These are phyloP conservation scores for Phytophthora citrophthora DNA, from an alignment of 352 stramenopile species.

Conservation along the genomic window DNA sequence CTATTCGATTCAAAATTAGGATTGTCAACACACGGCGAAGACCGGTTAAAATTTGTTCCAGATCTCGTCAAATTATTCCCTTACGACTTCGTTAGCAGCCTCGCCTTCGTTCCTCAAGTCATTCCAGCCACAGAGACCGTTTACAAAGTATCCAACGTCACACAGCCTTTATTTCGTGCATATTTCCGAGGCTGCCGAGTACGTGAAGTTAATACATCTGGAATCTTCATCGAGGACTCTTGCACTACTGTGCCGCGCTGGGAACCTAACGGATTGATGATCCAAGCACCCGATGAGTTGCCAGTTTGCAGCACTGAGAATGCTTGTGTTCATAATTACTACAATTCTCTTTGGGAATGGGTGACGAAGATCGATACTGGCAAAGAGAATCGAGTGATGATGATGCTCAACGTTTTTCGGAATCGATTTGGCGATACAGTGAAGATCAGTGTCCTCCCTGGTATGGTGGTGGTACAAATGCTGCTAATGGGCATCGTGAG, in stretches of 20 bases:
- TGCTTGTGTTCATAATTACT: conserved; percentile 36
- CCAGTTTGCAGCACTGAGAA: conserved; percentile 17
- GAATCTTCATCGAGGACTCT: conserved; percentile 26
- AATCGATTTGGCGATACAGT: conserved; percentile 18
- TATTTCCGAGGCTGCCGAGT: conserved; percentile 29
- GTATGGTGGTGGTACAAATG: conserved; percentile 25
- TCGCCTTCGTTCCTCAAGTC: conserved; percentile 11
- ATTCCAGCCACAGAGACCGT: conserved; percentile 21
- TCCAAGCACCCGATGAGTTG: conserved; percentile 28
- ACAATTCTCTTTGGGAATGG: conserved; percentile 39
- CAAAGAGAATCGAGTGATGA: not conserved
- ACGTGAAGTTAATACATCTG: conserved; percentile 25
- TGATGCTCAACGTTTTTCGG: conserved; percentile 14
- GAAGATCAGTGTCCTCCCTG: conserved; percentile 17
- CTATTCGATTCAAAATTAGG: conserved; percentile 15
- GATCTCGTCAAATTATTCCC: conserved; percentile 21
- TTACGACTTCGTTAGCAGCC: conserved; percentile 22
- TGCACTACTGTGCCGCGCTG: conserved; percentile 18
- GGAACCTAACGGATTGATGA: conserved; percentile 31
- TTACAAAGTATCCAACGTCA: conserved; percentile 10
- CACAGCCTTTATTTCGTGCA: conserved; percentile 19
- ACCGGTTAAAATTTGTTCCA: conserved; percentile 23
- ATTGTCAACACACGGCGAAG: conserved; percentile 6
- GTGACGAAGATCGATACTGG: conserved; percentile 8
- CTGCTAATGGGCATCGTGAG: conserved; percentile 28